Percentiles rank a stretch among this genome's conserved stretches.
These are phyloP conservation scores for Zygosaccharomyces bailii DNA, from an alignment of 805 yeast species.

Conservation along the genomic window DNA sequence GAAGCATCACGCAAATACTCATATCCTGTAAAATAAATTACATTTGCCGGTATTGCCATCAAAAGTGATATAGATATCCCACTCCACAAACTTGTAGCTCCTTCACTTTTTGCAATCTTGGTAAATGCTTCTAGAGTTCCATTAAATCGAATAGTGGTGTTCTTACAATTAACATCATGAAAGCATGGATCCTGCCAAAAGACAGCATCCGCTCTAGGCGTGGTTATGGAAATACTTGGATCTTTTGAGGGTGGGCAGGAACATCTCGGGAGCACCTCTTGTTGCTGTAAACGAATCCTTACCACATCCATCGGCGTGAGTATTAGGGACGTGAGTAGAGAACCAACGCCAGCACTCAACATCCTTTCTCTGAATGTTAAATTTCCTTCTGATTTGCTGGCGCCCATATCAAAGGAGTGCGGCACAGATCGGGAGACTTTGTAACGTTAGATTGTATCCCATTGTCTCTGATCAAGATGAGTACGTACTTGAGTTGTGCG, in stretches of 20 bases:
- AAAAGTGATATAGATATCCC: slow-evolving; percentile 77
- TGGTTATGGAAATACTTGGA: slow-evolving; percentile 34
- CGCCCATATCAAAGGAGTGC: slow-evolving; percentile 7
- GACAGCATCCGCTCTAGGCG: slow-evolving; percentile 17
- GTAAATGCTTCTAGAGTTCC: slow-evolving; percentile 75
- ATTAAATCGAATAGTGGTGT: slow-evolving; percentile 38
- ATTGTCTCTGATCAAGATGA: background rate
- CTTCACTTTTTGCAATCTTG: slow-evolving; percentile 69
- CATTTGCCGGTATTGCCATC: slow-evolving; percentile 91
- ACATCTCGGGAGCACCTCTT: slow-evolving; percentile 54
- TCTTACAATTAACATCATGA: slow-evolving; percentile 32
- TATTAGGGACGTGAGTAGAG: slow-evolving; percentile 65
- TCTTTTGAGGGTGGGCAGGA: slow-evolving; percentile 35
- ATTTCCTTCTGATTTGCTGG: slow-evolving; percentile 7
- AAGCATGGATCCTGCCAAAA: slow-evolving; percentile 37
- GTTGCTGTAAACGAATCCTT: slow-evolving; percentile 73
- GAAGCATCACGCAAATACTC: slow-evolving; percentile 80
- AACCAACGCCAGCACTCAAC: slow-evolving; percentile 77
- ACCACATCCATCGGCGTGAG: slow-evolving; percentile 82
- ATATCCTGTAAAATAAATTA: slow-evolving; percentile 91
- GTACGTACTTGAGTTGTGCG: background rate
- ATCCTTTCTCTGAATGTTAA: slow-evolving; percentile 51
- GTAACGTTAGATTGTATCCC: too few species aligned
- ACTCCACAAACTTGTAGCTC: slow-evolving; percentile 75
- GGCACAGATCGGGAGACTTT: too few species aligned